Percentiles rank a stretch among this genome's conserved stretches.
These are phyloP conservation scores for Globisporangium cylindrosporum DNA, from an alignment of 352 stramenopile genomes.

Conservation along the genomic window DNA sequence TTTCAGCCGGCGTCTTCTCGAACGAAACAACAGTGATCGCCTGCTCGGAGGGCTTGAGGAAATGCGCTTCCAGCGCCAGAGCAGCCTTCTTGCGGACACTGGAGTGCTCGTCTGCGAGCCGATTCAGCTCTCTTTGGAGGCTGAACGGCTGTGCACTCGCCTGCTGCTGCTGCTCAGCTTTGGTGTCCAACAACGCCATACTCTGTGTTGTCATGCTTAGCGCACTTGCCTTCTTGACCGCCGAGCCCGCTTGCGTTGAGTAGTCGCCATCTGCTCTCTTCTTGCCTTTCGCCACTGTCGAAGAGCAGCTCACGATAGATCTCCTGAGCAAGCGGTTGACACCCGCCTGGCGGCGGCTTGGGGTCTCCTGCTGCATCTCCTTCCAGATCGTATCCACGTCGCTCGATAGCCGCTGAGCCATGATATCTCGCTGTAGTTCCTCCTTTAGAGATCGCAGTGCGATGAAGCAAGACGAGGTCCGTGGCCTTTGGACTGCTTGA, in stretches of 20 bases:
- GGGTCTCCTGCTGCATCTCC: constrained; percentile 39
- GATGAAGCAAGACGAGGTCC: not conserved
- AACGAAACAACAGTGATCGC: not conserved
- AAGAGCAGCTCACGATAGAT: constrained; percentile 26
- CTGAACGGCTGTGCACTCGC: constrained; percentile 24
- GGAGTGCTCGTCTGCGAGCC: constrained; percentile 44
- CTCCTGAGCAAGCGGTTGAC: constrained; percentile 38
- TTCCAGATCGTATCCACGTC: constrained; percentile 46
- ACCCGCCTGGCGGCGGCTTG: constrained; percentile 9
- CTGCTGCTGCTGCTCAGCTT: not conserved
- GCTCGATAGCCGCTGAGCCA: not conserved
- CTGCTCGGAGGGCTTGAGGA: constrained; percentile 18
- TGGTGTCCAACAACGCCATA: not conserved
- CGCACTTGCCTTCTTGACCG: not conserved
- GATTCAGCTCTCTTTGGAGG: constrained; percentile 55
- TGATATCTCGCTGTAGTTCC: not conserved
- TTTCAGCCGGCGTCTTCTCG: not conserved
- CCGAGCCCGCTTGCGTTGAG: too few species aligned
- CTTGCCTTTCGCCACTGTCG: constrained; percentile 10
- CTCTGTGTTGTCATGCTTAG: not conserved
- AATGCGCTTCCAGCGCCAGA: constrained; percentile 40
- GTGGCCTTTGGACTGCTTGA: too few species aligned
- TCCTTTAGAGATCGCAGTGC: not conserved
- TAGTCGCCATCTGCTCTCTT: not conserved
- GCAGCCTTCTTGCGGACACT: constrained; percentile 65